Percentiles rank a stretch among this genome's conserved stretches.
Conservation (phyloP, 805 yeast species). For the Saccharomycopsis sp. region DNA sequence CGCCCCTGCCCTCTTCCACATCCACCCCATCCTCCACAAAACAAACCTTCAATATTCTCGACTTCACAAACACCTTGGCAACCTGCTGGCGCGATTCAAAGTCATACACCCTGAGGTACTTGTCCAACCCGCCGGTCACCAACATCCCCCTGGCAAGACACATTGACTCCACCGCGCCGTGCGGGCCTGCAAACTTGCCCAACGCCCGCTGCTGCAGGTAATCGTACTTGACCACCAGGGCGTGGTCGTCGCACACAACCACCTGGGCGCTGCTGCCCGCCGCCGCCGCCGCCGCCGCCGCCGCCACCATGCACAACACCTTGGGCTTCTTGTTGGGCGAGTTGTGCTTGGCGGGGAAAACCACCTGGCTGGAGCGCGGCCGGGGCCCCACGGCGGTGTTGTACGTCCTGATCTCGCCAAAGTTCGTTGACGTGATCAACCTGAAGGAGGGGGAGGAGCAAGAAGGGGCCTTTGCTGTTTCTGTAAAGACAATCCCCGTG, state of each 20-base stretch:
- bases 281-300: not conserved
- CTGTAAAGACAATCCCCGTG: slow-evolving; percentile 41
- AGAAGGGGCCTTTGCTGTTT: no score
- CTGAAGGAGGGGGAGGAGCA: slow-evolving; percentile 34
- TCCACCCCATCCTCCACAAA: slow-evolving; percentile 1
- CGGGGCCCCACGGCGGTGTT: slow-evolving; percentile 57
- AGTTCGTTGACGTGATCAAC: slow-evolving; percentile 58
- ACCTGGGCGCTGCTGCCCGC: slow-evolving; percentile 33
- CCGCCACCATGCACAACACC: not conserved
- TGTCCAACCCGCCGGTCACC: slow-evolving; percentile 78
- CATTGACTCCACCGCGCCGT: slow-evolving; percentile 55
- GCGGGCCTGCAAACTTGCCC: slow-evolving; percentile 71
- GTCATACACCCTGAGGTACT: slow-evolving; percentile 75
- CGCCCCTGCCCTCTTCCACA: not conserved
- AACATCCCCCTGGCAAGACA: slow-evolving; percentile 25
- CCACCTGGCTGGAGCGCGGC: slow-evolving; percentile 36
- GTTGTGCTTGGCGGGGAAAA: slow-evolving; percentile 6
- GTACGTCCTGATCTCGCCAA: slow-evolving; percentile 71
- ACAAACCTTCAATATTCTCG: slow-evolving; percentile 48
- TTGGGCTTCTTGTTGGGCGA: slow-evolving; percentile 13
- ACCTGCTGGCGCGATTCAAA: slow-evolving; percentile 43
- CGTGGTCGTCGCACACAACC: slow-evolving; percentile 65
- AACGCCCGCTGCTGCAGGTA: slow-evolving; percentile 41
- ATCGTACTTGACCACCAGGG: slow-evolving; percentile 50
- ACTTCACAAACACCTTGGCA: slow-evolving; percentile 69